Conservation (phyloP, 257 asterid species). For the Solanum pinnatisectum region DNA sequence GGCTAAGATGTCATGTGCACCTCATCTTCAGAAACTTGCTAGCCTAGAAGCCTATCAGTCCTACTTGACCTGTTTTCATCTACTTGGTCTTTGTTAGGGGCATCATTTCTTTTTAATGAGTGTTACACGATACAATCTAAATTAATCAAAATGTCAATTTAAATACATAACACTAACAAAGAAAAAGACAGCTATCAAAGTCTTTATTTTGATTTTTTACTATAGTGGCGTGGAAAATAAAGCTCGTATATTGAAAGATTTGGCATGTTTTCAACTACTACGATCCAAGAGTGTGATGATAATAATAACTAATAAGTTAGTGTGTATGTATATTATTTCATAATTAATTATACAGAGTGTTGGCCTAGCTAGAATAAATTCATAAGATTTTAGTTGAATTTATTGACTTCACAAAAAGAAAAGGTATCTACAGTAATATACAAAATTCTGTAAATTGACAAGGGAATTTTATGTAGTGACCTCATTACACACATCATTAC, state of each 20-base stretch:
- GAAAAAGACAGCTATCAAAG: neutral
- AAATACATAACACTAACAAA: neutral
- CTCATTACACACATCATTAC: neutral
- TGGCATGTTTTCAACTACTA: neutral
- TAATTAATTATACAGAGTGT: neutral
- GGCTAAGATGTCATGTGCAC: neutral
- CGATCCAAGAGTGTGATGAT: neutral
- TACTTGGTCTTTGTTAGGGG: neutral
- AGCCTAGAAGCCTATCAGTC: neutral
- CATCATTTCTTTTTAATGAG: neutral
- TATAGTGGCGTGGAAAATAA: neutral
- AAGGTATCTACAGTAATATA: neutral
- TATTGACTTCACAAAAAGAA: neutral
- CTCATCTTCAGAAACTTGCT: neutral
- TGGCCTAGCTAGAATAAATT: neutral
- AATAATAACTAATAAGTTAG: neutral
- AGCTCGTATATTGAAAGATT: neutral
- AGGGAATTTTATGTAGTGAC: neutral
- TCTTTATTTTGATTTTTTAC: neutral
- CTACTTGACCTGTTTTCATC: neutral
- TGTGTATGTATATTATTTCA: neutral
- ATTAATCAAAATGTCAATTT: neutral
- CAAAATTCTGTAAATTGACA: neutral
- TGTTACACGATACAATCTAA: neutral
- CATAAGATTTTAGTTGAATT: neutral